Evolutionary conservation across 2,329 filamentous ascomycete species (phyloP), one percentile per base, ranked within the genome.

Genomic region (Paramyrothecium sp.): DNA sequence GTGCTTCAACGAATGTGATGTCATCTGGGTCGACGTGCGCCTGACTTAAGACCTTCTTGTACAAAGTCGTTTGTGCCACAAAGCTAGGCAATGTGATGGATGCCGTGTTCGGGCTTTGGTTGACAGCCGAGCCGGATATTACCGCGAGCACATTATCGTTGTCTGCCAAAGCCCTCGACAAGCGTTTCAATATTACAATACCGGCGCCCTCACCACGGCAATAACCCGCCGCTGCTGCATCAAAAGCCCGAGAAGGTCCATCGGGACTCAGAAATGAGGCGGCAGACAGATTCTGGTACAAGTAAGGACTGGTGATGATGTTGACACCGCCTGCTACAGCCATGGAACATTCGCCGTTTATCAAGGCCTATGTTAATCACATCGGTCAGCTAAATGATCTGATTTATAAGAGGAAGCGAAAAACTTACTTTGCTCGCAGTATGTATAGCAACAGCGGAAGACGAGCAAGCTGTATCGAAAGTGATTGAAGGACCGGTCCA

Each of bases 11-110:
- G 57, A 60, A 2, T 69, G 76, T 2, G 56, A 49, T 7, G 73
- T 72, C 57, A 71, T 69, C 12, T 75, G 74, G 38, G 75, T 74
- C 70, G 21, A 57, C 69, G 49, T 22, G 41, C 5, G 23, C 51
- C n/a, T n/a, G n/a, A 3, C 34, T 23, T 3, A 53, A n/a, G 3
- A 41, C 26, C 4, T 22, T n/a, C 16, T 19, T 53, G 7, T 20
- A 53, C 51, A 53, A 19, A 20, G 26, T 19, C 3, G 3, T 19
- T 30, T 53, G 51, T 3, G 51, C 7, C 5, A 5, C 17, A 10
- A 26, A 53, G 51, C 38, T 19, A 4, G 51, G 51, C 17, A 38
- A 7, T n/a, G 51, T 53, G 23, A 53, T 53, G 20, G 51, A 53
- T 10, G 7, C 4, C 17, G n/a, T 7, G 30, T 53, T 53, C 7